These are phyloP conservation scores for Stemphylium beticola DNA, from an alignment of 2,329 filamentous ascomycete species.

Conservation along the genomic window DNA sequence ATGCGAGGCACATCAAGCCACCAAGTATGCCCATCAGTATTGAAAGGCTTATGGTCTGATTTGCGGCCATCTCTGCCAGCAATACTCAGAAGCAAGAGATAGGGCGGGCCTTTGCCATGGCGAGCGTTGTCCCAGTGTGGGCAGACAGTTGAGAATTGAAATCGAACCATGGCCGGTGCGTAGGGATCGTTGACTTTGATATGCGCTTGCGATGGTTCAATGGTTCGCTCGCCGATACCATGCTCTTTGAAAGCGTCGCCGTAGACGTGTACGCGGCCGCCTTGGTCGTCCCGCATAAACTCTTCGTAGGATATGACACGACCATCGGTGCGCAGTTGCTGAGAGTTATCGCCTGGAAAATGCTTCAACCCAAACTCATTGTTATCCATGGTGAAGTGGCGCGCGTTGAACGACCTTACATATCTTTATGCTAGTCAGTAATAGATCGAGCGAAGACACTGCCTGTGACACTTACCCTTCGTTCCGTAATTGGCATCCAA, in stretches of 20 bases:
- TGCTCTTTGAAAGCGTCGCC: conserved; percentile 45
- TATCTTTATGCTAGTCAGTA: conserved; percentile 54
- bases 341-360: conserved; percentile 70
- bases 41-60: conserved; percentile 71
- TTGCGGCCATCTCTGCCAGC: conserved; percentile 67
- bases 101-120: conserved; percentile 69
- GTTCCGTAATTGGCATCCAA: conserved; percentile 49
- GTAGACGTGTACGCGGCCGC: conserved; percentile 52
- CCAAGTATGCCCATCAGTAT: conserved; percentile 78
- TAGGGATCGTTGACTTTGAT: conserved; percentile 65
- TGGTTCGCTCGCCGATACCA: conserved; percentile 61
- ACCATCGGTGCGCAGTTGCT: conserved; percentile 80
- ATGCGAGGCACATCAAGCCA: conserved; percentile 71
- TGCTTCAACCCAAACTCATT: conserved; percentile 82
- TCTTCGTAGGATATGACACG: conserved; percentile 76
- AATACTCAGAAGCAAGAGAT: conserved; percentile 72
- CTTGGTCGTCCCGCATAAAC: conserved; percentile 69
- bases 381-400: conserved; percentile 68
- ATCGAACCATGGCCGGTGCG: conserved; percentile 62
- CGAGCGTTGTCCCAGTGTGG: conserved; percentile 80
- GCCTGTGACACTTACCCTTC: conserved; percentile 59
- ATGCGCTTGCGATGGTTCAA: conserved; percentile 65
- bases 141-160: conserved; percentile 81
- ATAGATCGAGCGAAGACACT: conserved; percentile 8
- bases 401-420: conserved; percentile 67